Conservation (phyloP, 176 grass and related monocot genomes). For the Chrysopogon serrulatus region DNA sequence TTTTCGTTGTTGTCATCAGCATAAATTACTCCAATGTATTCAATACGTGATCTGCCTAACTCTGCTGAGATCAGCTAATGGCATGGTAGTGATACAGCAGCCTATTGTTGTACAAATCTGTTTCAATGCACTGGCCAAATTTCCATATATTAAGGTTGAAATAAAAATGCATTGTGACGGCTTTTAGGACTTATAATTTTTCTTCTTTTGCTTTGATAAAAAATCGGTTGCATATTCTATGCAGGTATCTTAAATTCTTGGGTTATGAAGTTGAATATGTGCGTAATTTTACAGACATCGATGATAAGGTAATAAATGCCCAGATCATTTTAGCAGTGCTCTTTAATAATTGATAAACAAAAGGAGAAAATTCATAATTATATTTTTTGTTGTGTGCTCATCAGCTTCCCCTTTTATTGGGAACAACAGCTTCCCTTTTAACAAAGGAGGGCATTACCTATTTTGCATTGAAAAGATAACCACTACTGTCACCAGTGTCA, state of each 20-base stretch:
- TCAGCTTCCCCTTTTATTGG: background rate
- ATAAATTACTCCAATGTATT: conserved; percentile 6
- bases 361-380: background rate
- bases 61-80: background rate
- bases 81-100: background rate
- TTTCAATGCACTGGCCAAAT: background rate
- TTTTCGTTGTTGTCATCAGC: background rate
- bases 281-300: conserved; percentile 87
- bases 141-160: background rate
- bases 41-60: background rate
- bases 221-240: background rate
- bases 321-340: background rate
- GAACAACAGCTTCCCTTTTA: background rate
- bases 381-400: background rate
- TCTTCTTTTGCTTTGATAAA: background rate
- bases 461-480: background rate
- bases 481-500: background rate
- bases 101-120: background rate
- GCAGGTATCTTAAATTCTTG: conserved; percentile 71
- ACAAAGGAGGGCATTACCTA: background rate
- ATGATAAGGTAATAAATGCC: conserved; percentile 68
- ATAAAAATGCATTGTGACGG: background rate
- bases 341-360: conserved; percentile 1
- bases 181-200: background rate
- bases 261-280: conserved; percentile 80